Conservation (phyloP, 352 stramenopile genomes). For the Globisporangium paddicum region DNA sequence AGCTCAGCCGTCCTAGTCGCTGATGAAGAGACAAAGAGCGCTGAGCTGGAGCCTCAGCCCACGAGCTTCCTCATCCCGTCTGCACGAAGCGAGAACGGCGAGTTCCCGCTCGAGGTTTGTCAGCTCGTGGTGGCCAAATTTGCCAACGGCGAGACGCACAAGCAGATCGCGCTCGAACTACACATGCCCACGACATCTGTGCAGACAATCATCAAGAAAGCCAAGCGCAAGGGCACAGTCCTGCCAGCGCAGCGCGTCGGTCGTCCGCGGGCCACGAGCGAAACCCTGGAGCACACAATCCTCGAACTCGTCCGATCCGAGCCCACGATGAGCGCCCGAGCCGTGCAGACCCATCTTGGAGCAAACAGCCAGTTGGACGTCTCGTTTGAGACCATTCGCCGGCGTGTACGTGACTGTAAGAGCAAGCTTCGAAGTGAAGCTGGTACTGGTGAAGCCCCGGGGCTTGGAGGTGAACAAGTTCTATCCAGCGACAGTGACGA, state of each 20-base stretch:
- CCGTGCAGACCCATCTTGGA: conserved; percentile 21
- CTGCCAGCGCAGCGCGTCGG: conserved; percentile 20
- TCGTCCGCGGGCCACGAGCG: conserved; percentile 23
- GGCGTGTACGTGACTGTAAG: conserved; percentile 26
- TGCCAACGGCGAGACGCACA: conserved; percentile 16
- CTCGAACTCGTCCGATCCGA: conserved; percentile 16
- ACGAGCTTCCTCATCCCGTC: background rate
- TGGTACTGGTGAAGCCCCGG: background rate
- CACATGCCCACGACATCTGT: conserved; percentile 25
- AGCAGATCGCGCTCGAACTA: conserved; percentile 24
- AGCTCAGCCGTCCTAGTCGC: background rate
- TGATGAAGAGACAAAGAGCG: background rate
- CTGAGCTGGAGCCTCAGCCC: background rate
- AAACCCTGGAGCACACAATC: conserved; percentile 27
- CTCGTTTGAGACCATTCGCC: conserved; percentile 39
- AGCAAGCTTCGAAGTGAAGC: conserved; percentile 10
- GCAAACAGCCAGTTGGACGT: conserved; percentile 16
- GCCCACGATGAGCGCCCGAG: conserved; percentile 19
- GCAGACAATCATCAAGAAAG: conserved; percentile 31
- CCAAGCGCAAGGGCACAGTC: conserved; percentile 23
- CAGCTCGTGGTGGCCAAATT: conserved; percentile 19
- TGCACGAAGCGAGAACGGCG: background rate
- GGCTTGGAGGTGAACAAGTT: background rate
- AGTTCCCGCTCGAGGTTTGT: conserved; percentile 23
- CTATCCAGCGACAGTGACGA: conserved; percentile 4